A percentile compares a stretch with the other conserved stretches of the same genome.
Evolutionary conservation across 1,284 basidiomycete genomes (phyloP).

Genomic region (Ganoderma meredithae): DNA sequence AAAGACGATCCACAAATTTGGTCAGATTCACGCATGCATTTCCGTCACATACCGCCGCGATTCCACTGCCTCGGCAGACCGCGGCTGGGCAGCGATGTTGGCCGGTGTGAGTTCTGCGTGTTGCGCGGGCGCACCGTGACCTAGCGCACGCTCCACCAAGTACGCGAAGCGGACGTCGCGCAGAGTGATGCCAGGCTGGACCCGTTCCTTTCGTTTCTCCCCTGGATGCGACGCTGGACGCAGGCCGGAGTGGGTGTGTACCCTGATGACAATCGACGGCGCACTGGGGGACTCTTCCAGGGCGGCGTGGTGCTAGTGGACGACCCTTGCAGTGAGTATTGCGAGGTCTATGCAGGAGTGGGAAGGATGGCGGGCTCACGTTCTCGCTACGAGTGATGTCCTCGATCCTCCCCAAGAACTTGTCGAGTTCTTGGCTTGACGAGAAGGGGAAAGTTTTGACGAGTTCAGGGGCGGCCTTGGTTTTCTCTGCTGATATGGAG

Average conservation of each 20-base stretch:
- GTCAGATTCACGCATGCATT: neutral
- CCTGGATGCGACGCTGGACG: conserved; percentile 11
- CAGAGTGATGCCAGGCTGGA: conserved; percentile 52
- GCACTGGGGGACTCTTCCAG: neutral
- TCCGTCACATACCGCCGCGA: neutral
- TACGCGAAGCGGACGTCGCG: conserved; percentile 61
- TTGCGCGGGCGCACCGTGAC: neutral
- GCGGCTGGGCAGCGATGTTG: conserved; percentile 2
- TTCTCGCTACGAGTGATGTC: conserved; percentile 41
- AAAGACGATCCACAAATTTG: neutral
- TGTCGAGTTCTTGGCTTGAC: conserved; percentile 33
- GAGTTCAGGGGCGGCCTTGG: conserved; percentile 23
- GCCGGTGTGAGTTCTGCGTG: neutral
- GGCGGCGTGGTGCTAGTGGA: conserved; percentile 24
- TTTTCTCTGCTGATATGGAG: conserved; percentile 22
- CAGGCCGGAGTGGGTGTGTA: conserved; percentile 43
- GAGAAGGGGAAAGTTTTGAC: conserved; percentile 41
- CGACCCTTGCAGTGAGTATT: neutral
- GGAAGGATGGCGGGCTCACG: conserved; percentile 36
- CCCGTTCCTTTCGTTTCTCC: conserved; percentile 23
- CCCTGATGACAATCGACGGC: conserved; percentile 15
- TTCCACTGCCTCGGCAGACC: conserved; percentile 4
- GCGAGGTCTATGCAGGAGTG: neutral
- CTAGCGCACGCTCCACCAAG: conserved; percentile 25
- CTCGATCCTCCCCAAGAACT: conserved; percentile 41